phyloP scores from a whole-genome alignment of 768 basidiomycete genomes.

The Mycena galericulata region DNA sequence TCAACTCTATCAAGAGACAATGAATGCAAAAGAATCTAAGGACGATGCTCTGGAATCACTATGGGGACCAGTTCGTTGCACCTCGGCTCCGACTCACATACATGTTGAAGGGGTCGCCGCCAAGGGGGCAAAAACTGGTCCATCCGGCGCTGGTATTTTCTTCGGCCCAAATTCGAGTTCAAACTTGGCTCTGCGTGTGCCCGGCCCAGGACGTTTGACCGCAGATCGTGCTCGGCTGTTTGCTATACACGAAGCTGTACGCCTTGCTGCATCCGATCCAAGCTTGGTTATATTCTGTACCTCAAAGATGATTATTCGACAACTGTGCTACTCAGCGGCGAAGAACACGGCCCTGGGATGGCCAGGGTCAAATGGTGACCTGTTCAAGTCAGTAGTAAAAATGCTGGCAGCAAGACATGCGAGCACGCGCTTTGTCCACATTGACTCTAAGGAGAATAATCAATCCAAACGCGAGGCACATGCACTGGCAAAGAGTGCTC shows the following conservation, averaged over 20 bases:
- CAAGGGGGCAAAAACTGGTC: not conserved
- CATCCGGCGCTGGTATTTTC: not conserved
- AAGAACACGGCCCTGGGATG: slow-evolving; percentile 4
- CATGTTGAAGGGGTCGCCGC: not conserved
- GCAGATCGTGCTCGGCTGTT: slow-evolving; percentile 1
- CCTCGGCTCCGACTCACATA: not conserved
- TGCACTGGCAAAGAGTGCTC: not conserved
- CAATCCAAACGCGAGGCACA: not conserved
- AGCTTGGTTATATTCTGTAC: not conserved
- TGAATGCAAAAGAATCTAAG: not conserved
- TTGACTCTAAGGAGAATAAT: slow-evolving; percentile 1
- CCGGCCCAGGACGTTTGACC: not conserved
- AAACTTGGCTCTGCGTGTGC: not conserved
- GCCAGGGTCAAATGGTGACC: not conserved
- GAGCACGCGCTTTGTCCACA: not conserved
- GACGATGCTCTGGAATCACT: slow-evolving; percentile 5
- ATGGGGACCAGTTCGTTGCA: not conserved
- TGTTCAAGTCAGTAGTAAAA: not conserved
- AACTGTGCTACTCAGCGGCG: slow-evolving; percentile 2
- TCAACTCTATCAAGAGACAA: not conserved
- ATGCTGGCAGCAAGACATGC: not conserved
- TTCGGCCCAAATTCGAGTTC: not conserved
- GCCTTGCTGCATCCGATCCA: not conserved
- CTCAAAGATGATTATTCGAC: slow-evolving; percentile 10
- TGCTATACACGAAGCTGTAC: not conserved